A percentile compares a stretch with the other conserved stretches of the same genome.
Conservation (phyloP, 73 alveolate species). For the Effrenium voratum region DNA sequence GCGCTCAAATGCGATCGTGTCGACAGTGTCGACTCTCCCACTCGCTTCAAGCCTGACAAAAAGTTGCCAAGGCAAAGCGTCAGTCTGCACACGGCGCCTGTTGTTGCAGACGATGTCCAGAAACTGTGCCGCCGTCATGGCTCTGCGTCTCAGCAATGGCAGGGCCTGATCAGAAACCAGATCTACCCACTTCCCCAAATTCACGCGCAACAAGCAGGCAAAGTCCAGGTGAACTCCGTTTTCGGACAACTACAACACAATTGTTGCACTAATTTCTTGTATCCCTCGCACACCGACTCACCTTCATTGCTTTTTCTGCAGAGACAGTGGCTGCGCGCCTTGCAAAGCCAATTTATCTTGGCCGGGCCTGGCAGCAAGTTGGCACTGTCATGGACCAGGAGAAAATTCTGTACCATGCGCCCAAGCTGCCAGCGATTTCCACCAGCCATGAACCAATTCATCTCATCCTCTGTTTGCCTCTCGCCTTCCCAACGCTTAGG, state of each 20-base stretch:
- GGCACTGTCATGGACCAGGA: background rate
- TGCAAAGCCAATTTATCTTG: conserved; percentile 87
- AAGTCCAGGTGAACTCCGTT: background rate
- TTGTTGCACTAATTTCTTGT: background rate
- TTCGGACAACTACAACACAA: background rate
- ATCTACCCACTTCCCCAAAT: background rate
- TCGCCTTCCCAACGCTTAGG: background rate
- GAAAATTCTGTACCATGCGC: background rate
- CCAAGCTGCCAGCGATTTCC: background rate
- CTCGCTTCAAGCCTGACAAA: no score
- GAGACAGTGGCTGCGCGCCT: background rate
- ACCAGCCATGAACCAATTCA: background rate
- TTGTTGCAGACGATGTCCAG: conserved; percentile 86
- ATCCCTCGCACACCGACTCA: background rate
- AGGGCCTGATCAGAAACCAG: background rate
- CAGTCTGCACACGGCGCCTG: background rate
- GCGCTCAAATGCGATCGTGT: no score
- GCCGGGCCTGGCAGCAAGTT: conserved; percentile 46
- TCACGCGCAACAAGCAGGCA: no score
- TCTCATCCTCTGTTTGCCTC: background rate
- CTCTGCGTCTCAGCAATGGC: conserved; percentile 69
- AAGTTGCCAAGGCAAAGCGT: no score
- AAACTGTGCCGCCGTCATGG: conserved; percentile 87
- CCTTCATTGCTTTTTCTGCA: background rate
- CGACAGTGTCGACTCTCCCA: no score